These are phyloP conservation scores for Candida railenensis DNA, from an alignment of 805 yeast genomes.

Conservation along the genomic window DNA sequence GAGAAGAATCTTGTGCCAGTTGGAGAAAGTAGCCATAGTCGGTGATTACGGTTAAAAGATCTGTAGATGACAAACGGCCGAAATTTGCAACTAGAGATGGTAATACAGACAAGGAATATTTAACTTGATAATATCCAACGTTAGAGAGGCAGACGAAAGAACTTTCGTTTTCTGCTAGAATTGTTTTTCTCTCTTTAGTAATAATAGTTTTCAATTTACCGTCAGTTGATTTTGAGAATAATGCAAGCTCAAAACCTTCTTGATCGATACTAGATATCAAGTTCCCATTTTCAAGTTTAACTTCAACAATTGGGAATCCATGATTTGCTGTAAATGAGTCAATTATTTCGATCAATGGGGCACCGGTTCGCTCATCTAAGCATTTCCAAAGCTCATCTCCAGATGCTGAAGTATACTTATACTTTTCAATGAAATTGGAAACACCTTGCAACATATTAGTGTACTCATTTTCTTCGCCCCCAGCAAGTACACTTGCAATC, in stretches of 20 bases:
- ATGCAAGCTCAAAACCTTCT: constrained; percentile 29
- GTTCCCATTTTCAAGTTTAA: constrained; percentile 21
- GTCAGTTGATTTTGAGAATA: constrained; percentile 23
- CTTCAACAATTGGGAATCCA: constrained; percentile 57
- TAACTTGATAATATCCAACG: constrained; percentile 48
- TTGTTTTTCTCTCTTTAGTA: constrained; percentile 33
- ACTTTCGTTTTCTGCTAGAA: constrained; percentile 25
- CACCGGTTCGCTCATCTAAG: constrained; percentile 23
- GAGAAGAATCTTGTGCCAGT: constrained; percentile 15
- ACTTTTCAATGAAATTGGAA: constrained; percentile 38
- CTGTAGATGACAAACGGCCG: constrained; percentile 21
- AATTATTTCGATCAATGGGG: constrained; percentile 50
- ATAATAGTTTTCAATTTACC: constrained; percentile 26
- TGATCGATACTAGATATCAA: constrained; percentile 25
- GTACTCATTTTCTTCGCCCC: constrained; percentile 14
- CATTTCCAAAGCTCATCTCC: constrained; percentile 55
- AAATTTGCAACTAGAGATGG: background rate
- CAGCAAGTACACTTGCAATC: constrained; percentile 45
- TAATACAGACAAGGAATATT: constrained; percentile 35
- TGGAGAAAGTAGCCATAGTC: constrained; percentile 43
- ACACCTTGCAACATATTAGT: constrained; percentile 20
- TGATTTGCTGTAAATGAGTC: constrained; percentile 61
- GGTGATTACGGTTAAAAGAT: constrained; percentile 33
- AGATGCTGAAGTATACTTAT: constrained; percentile 40
- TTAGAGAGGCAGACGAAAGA: constrained; percentile 41